Conservation (phyloP, 371 early-diverging fungal species). For the Mortierella sp. region DNA sequence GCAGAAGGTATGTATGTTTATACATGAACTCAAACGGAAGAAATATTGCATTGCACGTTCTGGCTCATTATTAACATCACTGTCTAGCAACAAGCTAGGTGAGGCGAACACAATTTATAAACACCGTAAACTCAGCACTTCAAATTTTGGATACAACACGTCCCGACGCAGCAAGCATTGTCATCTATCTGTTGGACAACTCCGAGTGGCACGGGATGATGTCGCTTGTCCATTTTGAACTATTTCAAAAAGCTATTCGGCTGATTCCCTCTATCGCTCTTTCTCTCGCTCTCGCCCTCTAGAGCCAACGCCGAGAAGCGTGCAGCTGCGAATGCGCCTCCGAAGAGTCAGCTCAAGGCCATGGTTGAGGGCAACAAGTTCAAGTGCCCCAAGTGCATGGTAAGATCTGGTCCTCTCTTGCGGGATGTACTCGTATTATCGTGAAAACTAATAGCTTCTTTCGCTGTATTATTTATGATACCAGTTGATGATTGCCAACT, state of each 20-base stretch:
- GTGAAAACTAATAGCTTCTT: no score
- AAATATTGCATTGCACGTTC: neutral
- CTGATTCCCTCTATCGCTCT: neutral
- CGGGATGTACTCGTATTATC: no score
- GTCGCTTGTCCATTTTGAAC: neutral
- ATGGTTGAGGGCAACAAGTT: conserved; percentile 54
- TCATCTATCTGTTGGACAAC: neutral
- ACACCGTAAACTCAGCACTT: neutral
- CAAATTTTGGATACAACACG: neutral
- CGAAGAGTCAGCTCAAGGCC: conserved; percentile 53
- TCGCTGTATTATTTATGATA: no score
- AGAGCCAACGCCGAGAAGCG: conserved; percentile 56
- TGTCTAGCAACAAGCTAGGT: conserved; percentile 53
- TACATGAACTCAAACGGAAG: no score
- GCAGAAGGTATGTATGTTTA: conserved; percentile 54
- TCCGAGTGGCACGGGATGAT: neutral
- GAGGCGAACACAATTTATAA: neutral
- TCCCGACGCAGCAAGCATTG: no score
- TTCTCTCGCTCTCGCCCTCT: conserved; percentile 3
- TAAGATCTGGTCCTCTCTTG: no score
- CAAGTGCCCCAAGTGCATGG: conserved; percentile 55
- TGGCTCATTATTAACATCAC: neutral
- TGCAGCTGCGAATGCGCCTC: conserved; percentile 51
- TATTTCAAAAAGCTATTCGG: no score
- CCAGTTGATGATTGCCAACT: conserved; percentile 55